Percentiles rank a stretch among this genome's conserved stretches.
These are phyloP conservation scores for Heritiera fomes DNA, from an alignment of 345 rosid species.

Conservation along the genomic window DNA sequence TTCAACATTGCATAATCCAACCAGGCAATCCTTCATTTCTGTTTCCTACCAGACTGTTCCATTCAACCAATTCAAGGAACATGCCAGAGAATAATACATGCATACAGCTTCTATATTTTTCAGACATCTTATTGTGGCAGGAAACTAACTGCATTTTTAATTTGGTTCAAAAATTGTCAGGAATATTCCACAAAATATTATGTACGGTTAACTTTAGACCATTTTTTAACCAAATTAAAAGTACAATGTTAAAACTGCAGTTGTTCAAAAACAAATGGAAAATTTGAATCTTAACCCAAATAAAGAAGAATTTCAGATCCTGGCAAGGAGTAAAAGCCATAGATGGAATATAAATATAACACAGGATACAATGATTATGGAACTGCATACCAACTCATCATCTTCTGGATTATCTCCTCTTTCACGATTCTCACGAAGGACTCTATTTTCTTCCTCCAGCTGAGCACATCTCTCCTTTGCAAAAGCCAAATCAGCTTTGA, in stretches of 20 bases:
- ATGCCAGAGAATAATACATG: neutral
- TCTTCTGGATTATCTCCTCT: constrained; percentile 67
- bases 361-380: neutral
- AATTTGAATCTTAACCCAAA: neutral
- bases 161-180: neutral
- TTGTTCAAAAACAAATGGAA: neutral
- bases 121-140: neutral
- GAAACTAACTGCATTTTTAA: neutral
- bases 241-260: neutral
- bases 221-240: neutral
- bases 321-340: neutral
- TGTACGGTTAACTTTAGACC: neutral
- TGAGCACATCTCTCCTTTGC: constrained; percentile 91
- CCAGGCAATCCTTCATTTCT: neutral
- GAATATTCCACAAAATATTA: neutral
- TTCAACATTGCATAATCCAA: neutral
- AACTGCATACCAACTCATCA: constrained; percentile 77
- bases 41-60: neutral
- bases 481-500: constrained; percentile 91
- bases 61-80: neutral
- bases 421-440: constrained; percentile 60
- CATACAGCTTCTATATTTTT: neutral
- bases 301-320: neutral
- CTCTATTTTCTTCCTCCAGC: constrained; percentile 84
- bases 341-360: neutral